phyloP scores from a whole-genome alignment of 331 rosid genomes.

The Acacia pycnantha region DNA sequence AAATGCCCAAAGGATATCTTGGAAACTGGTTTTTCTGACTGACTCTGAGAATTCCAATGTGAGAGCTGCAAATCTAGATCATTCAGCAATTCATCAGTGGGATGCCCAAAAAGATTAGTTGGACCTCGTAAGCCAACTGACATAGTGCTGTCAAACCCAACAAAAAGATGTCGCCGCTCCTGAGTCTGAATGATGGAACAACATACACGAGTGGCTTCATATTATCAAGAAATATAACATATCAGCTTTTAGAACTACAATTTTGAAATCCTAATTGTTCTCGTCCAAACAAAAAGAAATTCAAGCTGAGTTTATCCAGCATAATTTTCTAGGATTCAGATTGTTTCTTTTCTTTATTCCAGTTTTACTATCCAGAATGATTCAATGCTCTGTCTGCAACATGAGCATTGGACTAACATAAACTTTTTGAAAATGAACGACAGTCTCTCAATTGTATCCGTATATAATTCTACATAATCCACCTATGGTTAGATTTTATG shows the following conservation, averaged over 20 bases:
- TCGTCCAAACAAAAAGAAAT: slow-evolving; percentile 1
- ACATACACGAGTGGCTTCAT: slow-evolving; percentile 23
- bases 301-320: slow-evolving; percentile 8
- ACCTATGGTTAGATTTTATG: not conserved
- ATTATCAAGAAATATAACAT: slow-evolving; percentile 17
- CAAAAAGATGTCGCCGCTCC: slow-evolving; percentile 75
- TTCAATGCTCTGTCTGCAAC: slow-evolving; percentile 8
- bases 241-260: not conserved
- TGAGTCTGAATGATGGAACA: slow-evolving; percentile 47
- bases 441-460: not conserved
- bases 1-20: slow-evolving; percentile 93
- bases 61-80: slow-evolving; percentile 79
- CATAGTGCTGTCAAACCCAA: slow-evolving; percentile 84
- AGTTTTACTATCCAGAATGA: not conserved
- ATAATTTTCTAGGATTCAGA: not conserved
- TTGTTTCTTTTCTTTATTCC: not conserved
- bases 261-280: slow-evolving; percentile 15
- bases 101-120: slow-evolving; percentile 92
- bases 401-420: not conserved
- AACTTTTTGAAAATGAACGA: not conserved
- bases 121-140: slow-evolving; percentile 86
- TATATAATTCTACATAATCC: not conserved
- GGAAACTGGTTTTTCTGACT: slow-evolving; percentile 53
- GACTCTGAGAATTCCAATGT: slow-evolving; percentile 63
- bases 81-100: slow-evolving; percentile 65